Percentiles rank a stretch among this genome's conserved stretches.
These are phyloP conservation scores for Aspergillus hiratsukae DNA, from an alignment of 2,329 filamentous ascomycete genomes.

Conservation along the genomic window DNA sequence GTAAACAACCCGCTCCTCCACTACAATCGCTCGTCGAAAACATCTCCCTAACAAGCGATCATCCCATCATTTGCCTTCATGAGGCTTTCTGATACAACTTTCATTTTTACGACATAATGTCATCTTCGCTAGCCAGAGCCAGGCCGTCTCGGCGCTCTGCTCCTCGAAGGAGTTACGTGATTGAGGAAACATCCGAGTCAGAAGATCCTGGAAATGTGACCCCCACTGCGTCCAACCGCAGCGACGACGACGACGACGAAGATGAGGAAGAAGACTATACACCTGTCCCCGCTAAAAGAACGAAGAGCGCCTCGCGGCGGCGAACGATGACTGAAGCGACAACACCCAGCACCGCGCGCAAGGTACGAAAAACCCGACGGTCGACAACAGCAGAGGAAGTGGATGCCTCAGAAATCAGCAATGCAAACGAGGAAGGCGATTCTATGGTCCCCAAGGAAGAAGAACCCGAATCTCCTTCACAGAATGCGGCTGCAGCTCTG, in stretches of 20 bases:
- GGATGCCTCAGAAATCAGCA: constrained; percentile 55
- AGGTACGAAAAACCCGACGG: constrained; percentile 36
- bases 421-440: constrained; percentile 33
- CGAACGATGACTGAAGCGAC: constrained; percentile 49
- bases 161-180: constrained; percentile 65
- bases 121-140: constrained; percentile 36
- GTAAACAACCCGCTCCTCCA: constrained; percentile 38
- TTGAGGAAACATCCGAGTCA: constrained; percentile 76
- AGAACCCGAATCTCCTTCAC: constrained; percentile 52
- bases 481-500: constrained; percentile 52
- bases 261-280: constrained; percentile 76
- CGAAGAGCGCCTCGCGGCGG: constrained; percentile 55
- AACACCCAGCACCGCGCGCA: constrained; percentile 36
- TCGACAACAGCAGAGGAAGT: constrained; percentile 47
- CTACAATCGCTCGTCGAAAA: constrained; percentile 17
- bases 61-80: constrained; percentile 23
- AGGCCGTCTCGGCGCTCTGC: constrained; percentile 58
- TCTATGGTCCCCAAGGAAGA: constrained; percentile 33
- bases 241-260: constrained; percentile 60
- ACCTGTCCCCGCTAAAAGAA: constrained; percentile 60
- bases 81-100: constrained; percentile 18
- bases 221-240: constrained; percentile 35
- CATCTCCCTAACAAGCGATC: constrained; percentile 11
- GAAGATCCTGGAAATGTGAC: constrained; percentile 53
- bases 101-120: constrained; percentile 27